phyloP scores from a whole-genome alignment of 176 grass and related monocot genomes.

The Hordeum vulgare region MorexV3_pseudomolecules_assembly NC_058519.1:5078517-5079016 shows the following conservation, averaged over 20 bases:
- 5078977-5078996: background rate
- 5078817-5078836: conserved; percentile 22
- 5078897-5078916: background rate
- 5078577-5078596: background rate
- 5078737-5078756: conserved; percentile 86
- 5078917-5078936: background rate
- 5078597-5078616: background rate
- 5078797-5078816: conserved; percentile 45
- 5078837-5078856: background rate
- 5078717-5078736: conserved; percentile 58
- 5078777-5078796: conserved; percentile 59
- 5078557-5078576: background rate
- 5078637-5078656: background rate
- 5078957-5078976: background rate
- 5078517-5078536: background rate
- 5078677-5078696: conserved; percentile 1
- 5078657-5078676: background rate
- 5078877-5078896: background rate
- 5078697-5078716: conserved; percentile 51
- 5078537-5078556: conserved; percentile 3
- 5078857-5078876: background rate
- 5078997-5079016: background rate
- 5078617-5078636: background rate
- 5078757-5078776: conserved; percentile 92
- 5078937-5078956: background rate